Evolutionary conservation across 345 rosid genomes (phyloP).

Genomic region (Lepidium aucheri): DNA sequence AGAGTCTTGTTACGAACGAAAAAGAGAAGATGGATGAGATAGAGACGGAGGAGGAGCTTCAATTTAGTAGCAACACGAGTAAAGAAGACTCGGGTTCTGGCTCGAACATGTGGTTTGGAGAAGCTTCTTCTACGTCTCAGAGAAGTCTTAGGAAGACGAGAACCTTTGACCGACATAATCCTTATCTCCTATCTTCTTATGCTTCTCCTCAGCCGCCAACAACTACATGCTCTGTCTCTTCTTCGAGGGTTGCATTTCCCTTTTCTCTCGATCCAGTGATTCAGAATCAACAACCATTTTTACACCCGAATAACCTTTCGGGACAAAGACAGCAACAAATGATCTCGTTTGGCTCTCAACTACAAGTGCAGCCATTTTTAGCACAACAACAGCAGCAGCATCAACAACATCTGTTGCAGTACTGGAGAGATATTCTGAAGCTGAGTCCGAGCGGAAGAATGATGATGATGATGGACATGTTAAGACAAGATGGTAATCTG

Average conservation of each 20-base stretch:
- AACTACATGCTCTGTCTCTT: slow-evolving; percentile 16
- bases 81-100: slow-evolving; percentile 19
- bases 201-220: not conserved
- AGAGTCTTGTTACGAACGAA: slow-evolving; percentile 29
- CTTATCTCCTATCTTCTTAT: slow-evolving; percentile 18
- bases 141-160: slow-evolving; percentile 60
- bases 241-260: slow-evolving; percentile 44
- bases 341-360: slow-evolving; percentile 65
- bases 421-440: slow-evolving; percentile 55
- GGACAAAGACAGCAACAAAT: slow-evolving; percentile 32
- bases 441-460: slow-evolving; percentile 59
- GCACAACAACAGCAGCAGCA: slow-evolving; percentile 34
- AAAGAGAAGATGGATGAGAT: slow-evolving; percentile 22
- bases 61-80: slow-evolving; percentile 25
- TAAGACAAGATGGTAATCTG: slow-evolving; percentile 54
- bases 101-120: slow-evolving; percentile 46
- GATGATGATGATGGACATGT: slow-evolving; percentile 65
- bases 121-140: slow-evolving; percentile 46
- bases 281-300: slow-evolving; percentile 36
- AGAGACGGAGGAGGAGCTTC: slow-evolving; percentile 30
- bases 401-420: slow-evolving; percentile 55
- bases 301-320: slow-evolving; percentile 31
- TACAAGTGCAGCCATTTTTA: slow-evolving; percentile 36
- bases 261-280: slow-evolving; percentile 38
- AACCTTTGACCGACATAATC: slow-evolving; percentile 49